A percentile compares a stretch with the other conserved stretches of the same genome.
phyloP scores from a whole-genome alignment of 345 rosid genomes.

The Gossypium raimondii region DNA sequence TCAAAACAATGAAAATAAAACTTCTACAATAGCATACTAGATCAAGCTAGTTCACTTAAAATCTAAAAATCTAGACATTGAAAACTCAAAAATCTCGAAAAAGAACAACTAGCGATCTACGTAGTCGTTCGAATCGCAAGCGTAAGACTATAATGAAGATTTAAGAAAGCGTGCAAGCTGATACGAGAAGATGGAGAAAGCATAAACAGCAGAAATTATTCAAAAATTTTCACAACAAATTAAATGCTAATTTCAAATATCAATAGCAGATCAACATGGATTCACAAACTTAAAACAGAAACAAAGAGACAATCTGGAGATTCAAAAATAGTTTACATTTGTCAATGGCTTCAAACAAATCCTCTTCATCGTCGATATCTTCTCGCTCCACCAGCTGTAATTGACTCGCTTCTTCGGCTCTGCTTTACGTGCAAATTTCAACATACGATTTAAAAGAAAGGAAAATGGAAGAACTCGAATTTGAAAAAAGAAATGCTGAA shows the following conservation, averaged over 20 bases:
- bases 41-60: neutral
- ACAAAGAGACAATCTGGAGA: neutral
- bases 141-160: neutral
- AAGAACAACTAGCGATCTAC: neutral
- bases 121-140: neutral
- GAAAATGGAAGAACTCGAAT: constrained; percentile 9
- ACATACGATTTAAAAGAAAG: neutral
- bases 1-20: neutral
- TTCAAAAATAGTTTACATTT: constrained; percentile 38
- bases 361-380: constrained; percentile 63
- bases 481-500: neutral
- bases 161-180: neutral
- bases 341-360: constrained; percentile 72
- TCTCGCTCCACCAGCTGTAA: constrained; percentile 72
- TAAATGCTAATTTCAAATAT: neutral
- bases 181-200: neutral
- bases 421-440: constrained; percentile 18
- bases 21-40: no score
- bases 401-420: constrained; percentile 69
- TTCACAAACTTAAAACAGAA: neutral
- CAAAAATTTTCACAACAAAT: neutral
- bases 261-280: neutral
- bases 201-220: neutral
- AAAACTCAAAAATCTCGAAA: neutral
- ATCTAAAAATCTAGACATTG: neutral